phyloP scores from a whole-genome alignment of 1,284 basidiomycete species.

The Cystobasidium slooffiae region DNA sequence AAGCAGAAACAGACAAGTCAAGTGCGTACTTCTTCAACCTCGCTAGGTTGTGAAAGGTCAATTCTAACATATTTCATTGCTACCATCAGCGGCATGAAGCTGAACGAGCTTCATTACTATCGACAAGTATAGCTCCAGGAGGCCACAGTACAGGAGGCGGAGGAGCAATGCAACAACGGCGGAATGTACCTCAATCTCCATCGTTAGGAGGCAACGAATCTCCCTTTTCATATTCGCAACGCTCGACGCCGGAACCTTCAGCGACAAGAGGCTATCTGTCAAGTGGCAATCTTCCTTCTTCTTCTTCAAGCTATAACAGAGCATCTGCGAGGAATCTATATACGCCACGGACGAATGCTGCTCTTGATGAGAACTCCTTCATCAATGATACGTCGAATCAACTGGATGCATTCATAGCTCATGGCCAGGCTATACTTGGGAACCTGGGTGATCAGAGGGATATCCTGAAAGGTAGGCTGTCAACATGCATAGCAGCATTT shows the following conservation, averaged over 20 bases:
- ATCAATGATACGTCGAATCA: slow-evolving; percentile 76
- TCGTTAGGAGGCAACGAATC: slow-evolving; percentile 25
- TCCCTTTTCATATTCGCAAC: slow-evolving; percentile 33
- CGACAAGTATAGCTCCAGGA: slow-evolving; percentile 39
- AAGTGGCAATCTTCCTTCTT: not conserved
- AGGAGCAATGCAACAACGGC: slow-evolving; percentile 32
- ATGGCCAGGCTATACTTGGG: slow-evolving; percentile 84
- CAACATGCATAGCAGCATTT: not conserved
- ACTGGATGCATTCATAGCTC: slow-evolving; percentile 85
- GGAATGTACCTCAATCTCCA: slow-evolving; percentile 17
- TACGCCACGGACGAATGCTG: slow-evolving; percentile 61
- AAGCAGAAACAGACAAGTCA: slow-evolving; percentile 57
- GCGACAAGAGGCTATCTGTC: slow-evolving; percentile 2
- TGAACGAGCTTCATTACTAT: slow-evolving; percentile 54
- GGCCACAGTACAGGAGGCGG: not conserved
- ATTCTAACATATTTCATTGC: not conserved
- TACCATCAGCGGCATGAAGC: slow-evolving; percentile 18
- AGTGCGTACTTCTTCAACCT: slow-evolving; percentile 49
- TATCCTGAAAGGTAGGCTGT: slow-evolving; percentile 70
- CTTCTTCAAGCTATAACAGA: slow-evolving; percentile 1
- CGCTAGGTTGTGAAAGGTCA: not conserved
- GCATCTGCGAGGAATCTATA: slow-evolving; percentile 25
- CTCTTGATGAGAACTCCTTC: slow-evolving; percentile 83
- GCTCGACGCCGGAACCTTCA: slow-evolving; percentile 23
- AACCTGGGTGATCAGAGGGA: slow-evolving; percentile 88